Conservation (phyloP, 306 rosid genomes). For the Vigna unguiculata region DNA sequence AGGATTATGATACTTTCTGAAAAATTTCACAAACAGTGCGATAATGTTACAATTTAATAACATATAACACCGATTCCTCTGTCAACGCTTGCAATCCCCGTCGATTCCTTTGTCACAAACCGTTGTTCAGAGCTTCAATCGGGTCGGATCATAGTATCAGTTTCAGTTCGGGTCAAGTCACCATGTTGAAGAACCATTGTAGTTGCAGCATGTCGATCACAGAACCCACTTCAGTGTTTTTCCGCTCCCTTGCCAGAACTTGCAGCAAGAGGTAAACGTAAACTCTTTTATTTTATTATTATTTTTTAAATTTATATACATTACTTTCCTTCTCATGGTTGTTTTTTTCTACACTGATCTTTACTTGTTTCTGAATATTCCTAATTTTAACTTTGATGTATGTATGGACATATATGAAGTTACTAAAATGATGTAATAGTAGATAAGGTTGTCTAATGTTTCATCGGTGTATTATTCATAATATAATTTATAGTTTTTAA, state of each 20-base stretch:
- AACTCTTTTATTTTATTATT: not conserved
- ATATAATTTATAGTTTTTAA: not conserved
- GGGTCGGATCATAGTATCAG: not conserved
- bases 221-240: constrained; percentile 52
- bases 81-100: not conserved
- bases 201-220: constrained; percentile 33
- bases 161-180: not conserved
- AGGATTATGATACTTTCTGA: too few species aligned
- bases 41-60: not conserved
- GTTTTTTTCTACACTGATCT: not conserved
- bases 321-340: not conserved
- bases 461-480: not conserved
- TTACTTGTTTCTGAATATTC: not conserved
- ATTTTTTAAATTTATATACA: not conserved
- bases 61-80: not conserved
- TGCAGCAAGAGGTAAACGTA: constrained; percentile 53
- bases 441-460: not conserved
- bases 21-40: not conserved
- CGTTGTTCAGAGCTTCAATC: not conserved
- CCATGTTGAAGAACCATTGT: constrained; percentile 49
- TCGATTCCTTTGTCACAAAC: too few species aligned
- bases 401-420: not conserved
- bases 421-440: not conserved
- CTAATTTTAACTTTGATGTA: not conserved
- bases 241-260: constrained; percentile 42